Evolutionary conservation across 2,329 filamentous ascomycete genomes (phyloP), one percentile per base, ranked within the genome.

Genomic region (Xylaria sp.): DNA sequence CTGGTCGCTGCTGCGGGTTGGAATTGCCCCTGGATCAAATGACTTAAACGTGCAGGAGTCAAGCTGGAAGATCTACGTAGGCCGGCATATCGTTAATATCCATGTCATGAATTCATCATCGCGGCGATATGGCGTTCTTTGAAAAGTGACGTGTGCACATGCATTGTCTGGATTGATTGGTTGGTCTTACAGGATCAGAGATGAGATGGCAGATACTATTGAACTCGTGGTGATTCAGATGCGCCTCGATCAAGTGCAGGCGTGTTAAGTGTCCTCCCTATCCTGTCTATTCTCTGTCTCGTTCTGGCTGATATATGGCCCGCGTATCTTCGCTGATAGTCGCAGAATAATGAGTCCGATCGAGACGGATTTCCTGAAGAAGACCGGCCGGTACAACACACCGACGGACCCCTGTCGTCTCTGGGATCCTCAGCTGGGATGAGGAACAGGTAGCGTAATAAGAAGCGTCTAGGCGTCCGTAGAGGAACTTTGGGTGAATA

Each of bases 161-260:
- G 42, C 42, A 46, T 46, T 11, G 42, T 13, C 5, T 46, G 9
- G 37, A 46, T 46, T 13, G 42, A n/a, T n/a, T 46, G 34, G 19
- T 10, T 42, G 8, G 8, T 42, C 37, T 42, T 42, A 42, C 37
- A 10, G 11, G 37, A 42, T 42, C 37, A 42, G 37, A 42, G 37
- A 30, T 42, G 37, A 42, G 37, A 42, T 13, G 11, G 9, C 37
- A 42, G 37, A 9, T 42, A 44, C 10, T 37, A 54, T 53, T 61
- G 42, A 52, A 53, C 50, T 57, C 52, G 48, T 61, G 59, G 54
- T 54, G 59, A 57, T 54, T 57, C 13, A 10, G 23, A 53, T 59
- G 59, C 57, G 57, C 57, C 60, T 59, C 51, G 57, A 57, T 54
- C 18, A 47, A 54, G 4, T 46, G 42, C n/a, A 3, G 11, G 42